Conservation (phyloP, 140 eudicot species). For the Ambrosia hybrid region DNA sequence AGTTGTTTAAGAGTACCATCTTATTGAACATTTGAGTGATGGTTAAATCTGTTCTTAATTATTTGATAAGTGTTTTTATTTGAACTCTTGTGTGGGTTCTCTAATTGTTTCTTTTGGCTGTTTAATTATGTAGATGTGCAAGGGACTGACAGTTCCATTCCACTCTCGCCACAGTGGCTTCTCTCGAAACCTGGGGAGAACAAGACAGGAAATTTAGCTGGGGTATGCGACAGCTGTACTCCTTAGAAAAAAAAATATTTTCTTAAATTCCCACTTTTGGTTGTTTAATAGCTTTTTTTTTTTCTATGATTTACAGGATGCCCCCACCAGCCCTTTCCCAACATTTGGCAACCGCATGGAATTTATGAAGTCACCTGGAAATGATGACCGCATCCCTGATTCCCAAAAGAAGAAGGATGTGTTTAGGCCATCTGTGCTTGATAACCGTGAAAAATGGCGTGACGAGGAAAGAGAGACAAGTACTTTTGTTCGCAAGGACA, state of each 20-base stretch:
- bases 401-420: constrained; percentile 77
- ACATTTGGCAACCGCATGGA: constrained; percentile 42
- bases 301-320: constrained; percentile 52
- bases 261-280: neutral
- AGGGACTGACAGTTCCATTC: constrained; percentile 75
- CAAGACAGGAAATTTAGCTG: constrained; percentile 60
- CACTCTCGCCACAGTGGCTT: constrained; percentile 99
- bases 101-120: neutral
- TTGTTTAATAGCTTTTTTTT: neutral
- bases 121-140: constrained; percentile 57
- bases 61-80: neutral
- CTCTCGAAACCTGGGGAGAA: constrained; percentile 84
- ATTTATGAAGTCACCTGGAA: constrained; percentile 53
- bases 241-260: constrained; percentile 5
- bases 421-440: constrained; percentile 83
- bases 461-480: too few relatives aligned
- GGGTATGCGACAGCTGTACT: constrained; percentile 50
- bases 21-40: neutral
- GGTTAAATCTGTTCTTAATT: neutral
- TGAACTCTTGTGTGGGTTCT: neutral
- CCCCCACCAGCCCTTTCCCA: constrained; percentile 44
- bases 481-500: constrained; percentile 66
- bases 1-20: neutral
- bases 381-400: constrained; percentile 47
- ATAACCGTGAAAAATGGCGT: constrained; percentile 91